Percentiles rank a stretch among this genome's conserved stretches.
phyloP scores from a whole-genome alignment of 2,329 filamentous ascomycete species.

The Diaporthe destruens region DNA sequence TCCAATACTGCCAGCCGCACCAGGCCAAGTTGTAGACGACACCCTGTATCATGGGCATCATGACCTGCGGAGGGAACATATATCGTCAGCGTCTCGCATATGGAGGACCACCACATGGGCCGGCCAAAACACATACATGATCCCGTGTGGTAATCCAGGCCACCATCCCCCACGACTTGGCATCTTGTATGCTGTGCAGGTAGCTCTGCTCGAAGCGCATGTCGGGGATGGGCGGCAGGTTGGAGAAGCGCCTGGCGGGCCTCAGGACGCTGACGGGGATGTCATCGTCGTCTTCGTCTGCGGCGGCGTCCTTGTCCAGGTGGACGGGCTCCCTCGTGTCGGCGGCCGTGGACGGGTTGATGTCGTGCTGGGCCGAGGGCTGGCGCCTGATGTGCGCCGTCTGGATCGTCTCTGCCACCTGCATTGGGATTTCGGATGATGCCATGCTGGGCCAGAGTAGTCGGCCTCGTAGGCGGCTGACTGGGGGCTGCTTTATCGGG shows the following conservation, averaged over 20 bases:
- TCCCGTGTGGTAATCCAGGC: slow-evolving; percentile 88
- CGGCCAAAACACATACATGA: slow-evolving; percentile 72
- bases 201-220: slow-evolving; percentile 99
- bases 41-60: slow-evolving; percentile 90
- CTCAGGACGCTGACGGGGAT: slow-evolving; percentile 76
- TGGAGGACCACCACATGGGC: slow-evolving; percentile 4
- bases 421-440: slow-evolving; percentile 65
- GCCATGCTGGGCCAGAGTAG: slow-evolving; percentile 59
- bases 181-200: slow-evolving; percentile 85
- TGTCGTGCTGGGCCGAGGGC: slow-evolving; percentile 79
- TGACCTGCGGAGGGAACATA: slow-evolving; percentile 65
- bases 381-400: slow-evolving; percentile 80
- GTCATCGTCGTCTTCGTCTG: slow-evolving; percentile 71
- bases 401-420: slow-evolving; percentile 85
- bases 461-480: slow-evolving; percentile 7
- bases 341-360: slow-evolving; percentile 83
- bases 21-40: slow-evolving; percentile 88
- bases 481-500: slow-evolving; percentile 23
- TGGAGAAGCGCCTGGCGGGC: slow-evolving; percentile 60
- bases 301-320: slow-evolving; percentile 45
- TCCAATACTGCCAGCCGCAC: slow-evolving; percentile 92
- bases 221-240: slow-evolving; percentile 80
- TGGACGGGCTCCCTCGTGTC: slow-evolving; percentile 73
- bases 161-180: slow-evolving; percentile 83
- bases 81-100: neutral